Conservation (phyloP, 352 stramenopile species). For the Phytopythium chamaehyphon region DNA sequence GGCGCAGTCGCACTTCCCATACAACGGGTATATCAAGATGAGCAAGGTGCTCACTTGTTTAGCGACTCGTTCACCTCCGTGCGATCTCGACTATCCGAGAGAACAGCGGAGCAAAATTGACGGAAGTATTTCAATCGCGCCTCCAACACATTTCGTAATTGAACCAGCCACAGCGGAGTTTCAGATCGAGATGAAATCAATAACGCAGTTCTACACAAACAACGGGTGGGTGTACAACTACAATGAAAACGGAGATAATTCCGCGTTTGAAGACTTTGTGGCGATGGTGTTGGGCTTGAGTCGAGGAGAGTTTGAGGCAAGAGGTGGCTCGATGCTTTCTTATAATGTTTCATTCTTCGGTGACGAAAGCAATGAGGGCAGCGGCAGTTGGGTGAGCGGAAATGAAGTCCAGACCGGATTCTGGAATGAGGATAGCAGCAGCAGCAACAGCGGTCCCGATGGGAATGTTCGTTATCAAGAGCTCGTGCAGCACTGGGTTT, state of each 20-base stretch:
- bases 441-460: too few species aligned
- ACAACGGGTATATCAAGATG: slow-evolving; percentile 17
- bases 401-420: background rate
- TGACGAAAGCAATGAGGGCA: background rate
- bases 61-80: slow-evolving; percentile 6
- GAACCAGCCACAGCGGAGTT: slow-evolving; percentile 3
- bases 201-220: background rate
- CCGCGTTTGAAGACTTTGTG: slow-evolving; percentile 11
- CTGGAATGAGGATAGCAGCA: too few species aligned
- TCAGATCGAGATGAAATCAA: slow-evolving; percentile 1
- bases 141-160: slow-evolving; percentile 5
- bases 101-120: slow-evolving; percentile 1
- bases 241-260: slow-evolving; percentile 7
- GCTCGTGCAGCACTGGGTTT: too few species aligned
- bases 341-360: background rate
- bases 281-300: background rate
- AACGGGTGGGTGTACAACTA: background rate
- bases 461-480: too few species aligned
- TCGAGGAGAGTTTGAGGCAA: background rate
- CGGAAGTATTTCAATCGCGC: slow-evolving; percentile 2
- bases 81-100: slow-evolving; percentile 14
- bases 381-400: background rate
- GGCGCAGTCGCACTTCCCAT: slow-evolving; percentile 21
- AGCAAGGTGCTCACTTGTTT: slow-evolving; percentile 25
- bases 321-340: slow-evolving; percentile 8